phyloP scores from a whole-genome alignment of 306 rosid genomes.

The Cucurbita pepo region DNA sequence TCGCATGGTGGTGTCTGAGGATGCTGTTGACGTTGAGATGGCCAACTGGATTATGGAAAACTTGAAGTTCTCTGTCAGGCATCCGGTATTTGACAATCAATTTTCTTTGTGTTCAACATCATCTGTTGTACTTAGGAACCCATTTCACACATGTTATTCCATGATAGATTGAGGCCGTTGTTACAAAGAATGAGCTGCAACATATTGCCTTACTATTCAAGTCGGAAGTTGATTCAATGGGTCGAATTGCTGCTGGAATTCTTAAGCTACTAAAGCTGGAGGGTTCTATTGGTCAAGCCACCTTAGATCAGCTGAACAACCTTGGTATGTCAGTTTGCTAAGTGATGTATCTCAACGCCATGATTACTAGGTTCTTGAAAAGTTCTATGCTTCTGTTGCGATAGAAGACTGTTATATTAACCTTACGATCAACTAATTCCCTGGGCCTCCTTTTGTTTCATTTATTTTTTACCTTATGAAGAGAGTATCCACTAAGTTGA shows the following conservation, averaged over 20 bases:
- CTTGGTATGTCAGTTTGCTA: constrained; percentile 43
- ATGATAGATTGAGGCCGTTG: constrained; percentile 68
- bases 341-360: background rate
- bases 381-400: background rate
- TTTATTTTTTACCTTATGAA: background rate
- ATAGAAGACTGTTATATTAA: no score
- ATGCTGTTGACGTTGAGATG: constrained; percentile 36
- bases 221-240: constrained; percentile 89
- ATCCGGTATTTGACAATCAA: constrained; percentile 47
- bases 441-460: background rate
- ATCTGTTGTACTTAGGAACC: constrained; percentile 1
- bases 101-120: background rate
- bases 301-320: constrained; percentile 65
- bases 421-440: background rate
- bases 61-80: constrained; percentile 62
- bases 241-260: constrained; percentile 79
- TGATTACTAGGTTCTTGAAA: background rate
- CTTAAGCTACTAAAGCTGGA: constrained; percentile 72
- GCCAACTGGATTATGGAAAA: constrained; percentile 67
- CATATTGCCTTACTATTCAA: constrained; percentile 72
- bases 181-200: constrained; percentile 88
- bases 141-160: constrained; percentile 12
- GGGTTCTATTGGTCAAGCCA: constrained; percentile 73
- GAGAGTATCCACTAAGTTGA: background rate
- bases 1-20: constrained; percentile 44